A percentile compares a stretch with the other conserved stretches of the same genome.
phyloP scores from a whole-genome alignment of 768 basidiomycete genomes.

The Rhizopogon roseolus region DNA sequence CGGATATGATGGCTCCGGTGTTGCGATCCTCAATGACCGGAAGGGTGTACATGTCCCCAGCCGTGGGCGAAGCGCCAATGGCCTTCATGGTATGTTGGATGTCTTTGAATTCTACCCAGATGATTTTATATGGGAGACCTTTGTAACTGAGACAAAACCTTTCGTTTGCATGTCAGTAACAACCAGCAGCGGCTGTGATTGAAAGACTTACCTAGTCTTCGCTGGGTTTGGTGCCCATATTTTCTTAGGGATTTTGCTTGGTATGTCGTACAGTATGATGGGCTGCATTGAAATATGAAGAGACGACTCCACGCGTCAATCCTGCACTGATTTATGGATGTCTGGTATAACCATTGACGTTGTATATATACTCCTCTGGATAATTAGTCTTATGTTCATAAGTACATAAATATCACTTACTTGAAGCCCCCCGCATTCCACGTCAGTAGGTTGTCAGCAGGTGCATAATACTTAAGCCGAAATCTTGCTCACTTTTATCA shows the following conservation, averaged over 20 bases:
- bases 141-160: constrained; percentile 30
- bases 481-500: no score
- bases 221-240: constrained; percentile 32
- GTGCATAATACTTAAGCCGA: no score
- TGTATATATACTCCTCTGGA: no score
- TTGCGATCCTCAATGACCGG: constrained; percentile 7
- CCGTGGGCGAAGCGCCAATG: constrained; percentile 21
- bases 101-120: constrained; percentile 47
- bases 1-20: constrained; percentile 2
- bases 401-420: no score
- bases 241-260: constrained; percentile 17
- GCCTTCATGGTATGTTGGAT: constrained; percentile 31
- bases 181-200: no score
- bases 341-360: neutral
- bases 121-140: constrained; percentile 36
- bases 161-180: neutral
- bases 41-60: constrained; percentile 2
- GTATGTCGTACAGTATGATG: constrained; percentile 37
- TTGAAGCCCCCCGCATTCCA: no score
- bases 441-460: no score
- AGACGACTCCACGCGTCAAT: neutral
- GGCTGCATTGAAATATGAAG: constrained; percentile 8
- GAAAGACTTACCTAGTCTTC: constrained; percentile 22
- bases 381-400: no score
- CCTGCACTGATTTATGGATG: neutral